Evolutionary conservation across 192 early-diverging fungal species (phyloP), one percentile per base, ranked within the genome.

Genomic region (Phlyctochytrium arcticum): DNA sequence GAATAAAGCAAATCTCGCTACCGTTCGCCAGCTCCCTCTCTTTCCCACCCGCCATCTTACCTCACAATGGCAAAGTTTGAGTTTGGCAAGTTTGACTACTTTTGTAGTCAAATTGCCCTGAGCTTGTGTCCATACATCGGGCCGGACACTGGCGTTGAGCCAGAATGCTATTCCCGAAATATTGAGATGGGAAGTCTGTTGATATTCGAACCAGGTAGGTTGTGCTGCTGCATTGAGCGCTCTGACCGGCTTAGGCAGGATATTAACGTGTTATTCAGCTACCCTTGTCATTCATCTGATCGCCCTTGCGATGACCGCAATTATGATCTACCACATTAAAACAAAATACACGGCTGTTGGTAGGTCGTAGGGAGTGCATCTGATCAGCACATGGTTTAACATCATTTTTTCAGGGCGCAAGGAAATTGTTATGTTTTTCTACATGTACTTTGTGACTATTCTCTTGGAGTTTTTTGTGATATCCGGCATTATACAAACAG

Each of bases 281-380:
- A 92, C 94, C 35, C 79, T 99, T 34, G 91, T 99, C 55, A 91
- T 98, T 60, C 89, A 97, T 68, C 64, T 98, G 53, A 86, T 96
- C 57, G 89, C 95, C 27, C 73, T 99, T 56, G 72, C 92, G 62
- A 99, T 99, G 97, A 95, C 95, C 7, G 75, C 86, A 50, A 95
- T 96, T 71, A 99, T 99, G 96, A 97, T 99, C 73, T 90, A 90
- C 65, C 96, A 99, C 75, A 92, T 99, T 73, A 89, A 89, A 60
- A 90, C 89, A 42, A 99, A 99, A 80, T 98, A 96, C 78, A 99
- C 96, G 26, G 96, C 96, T 34, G 93, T 99, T n/a, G 96, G 90
- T 89, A 69, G 63, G 85, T 73, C 51, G 21, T 63, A 17, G n/a
- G 31, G 34, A 26, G 24, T 3, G 0, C 55, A 62, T 60, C 50